These are phyloP conservation scores for Seiridium unicorne DNA, from an alignment of 2,329 filamentous ascomycete genomes.

Conservation along the genomic window DNA sequence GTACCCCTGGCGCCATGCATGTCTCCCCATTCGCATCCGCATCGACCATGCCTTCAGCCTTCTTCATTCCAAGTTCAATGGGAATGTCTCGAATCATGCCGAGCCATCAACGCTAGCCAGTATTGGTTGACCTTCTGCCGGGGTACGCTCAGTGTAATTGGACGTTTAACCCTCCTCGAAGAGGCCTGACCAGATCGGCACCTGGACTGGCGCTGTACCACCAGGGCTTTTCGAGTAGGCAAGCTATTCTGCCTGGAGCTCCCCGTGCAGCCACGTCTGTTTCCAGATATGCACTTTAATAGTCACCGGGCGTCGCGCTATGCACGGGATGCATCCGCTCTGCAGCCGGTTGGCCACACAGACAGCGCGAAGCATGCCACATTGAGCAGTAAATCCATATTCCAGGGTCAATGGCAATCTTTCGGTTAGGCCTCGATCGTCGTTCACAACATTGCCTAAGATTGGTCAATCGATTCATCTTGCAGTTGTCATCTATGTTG, in stretches of 20 bases:
- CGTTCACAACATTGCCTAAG: not conserved
- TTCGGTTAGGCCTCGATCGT: not conserved
- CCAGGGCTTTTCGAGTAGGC: too few species aligned
- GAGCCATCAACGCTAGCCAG: too few species aligned
- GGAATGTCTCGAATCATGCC: too few species aligned
- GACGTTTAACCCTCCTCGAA: too few species aligned
- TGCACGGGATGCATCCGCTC: slow-evolving; percentile 1
- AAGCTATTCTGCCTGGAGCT: not conserved
- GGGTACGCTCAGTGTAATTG: too few species aligned
- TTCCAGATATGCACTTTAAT: not conserved
- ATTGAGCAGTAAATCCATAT: not conserved
- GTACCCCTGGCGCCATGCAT: not conserved
- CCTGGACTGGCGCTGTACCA: too few species aligned
- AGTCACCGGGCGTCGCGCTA: slow-evolving; percentile 2
- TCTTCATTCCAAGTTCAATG: too few species aligned
- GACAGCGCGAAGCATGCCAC: not conserved
- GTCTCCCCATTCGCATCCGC: not conserved
- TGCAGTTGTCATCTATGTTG: too few species aligned
- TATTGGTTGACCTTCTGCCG: too few species aligned
- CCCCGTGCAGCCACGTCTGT: not conserved
- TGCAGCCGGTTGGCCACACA: not conserved
- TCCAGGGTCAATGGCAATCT: not conserved
- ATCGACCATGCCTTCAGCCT: not conserved
- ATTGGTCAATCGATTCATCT: not conserved
- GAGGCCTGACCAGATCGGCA: too few species aligned